Percentiles rank a stretch among this genome's conserved stretches.
Evolutionary conservation across 306 rosid genomes (phyloP).

Genomic region (Biancaea sappan): DNA sequence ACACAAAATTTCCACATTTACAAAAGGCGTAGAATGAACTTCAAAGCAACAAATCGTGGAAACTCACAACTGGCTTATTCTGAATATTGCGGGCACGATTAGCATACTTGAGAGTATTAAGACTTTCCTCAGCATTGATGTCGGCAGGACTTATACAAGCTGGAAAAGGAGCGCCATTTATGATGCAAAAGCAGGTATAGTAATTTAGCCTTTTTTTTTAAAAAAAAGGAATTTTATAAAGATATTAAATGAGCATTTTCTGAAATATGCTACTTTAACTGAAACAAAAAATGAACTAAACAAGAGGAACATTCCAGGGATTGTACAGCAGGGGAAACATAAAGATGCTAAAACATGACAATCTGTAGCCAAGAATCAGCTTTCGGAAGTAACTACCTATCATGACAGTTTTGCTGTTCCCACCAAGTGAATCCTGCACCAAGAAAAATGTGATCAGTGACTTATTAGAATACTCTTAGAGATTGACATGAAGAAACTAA

Average conservation of each 20-base stretch:
- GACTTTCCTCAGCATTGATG: constrained; percentile 80
- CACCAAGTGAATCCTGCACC: constrained; percentile 90
- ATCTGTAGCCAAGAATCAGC: constrained; percentile 22
- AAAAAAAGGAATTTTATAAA: constrained; percentile 24
- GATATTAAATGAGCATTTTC: not conserved
- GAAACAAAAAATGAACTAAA: constrained; percentile 31
- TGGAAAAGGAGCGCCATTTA: constrained; percentile 42
- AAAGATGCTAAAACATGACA: constrained; percentile 9
- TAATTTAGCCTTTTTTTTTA: constrained; percentile 21
- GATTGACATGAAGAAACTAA: constrained; percentile 29
- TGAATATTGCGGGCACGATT: constrained; percentile 94
- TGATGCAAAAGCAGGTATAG: constrained; percentile 35
- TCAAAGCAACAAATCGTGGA: constrained; percentile 21
- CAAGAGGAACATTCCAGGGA: constrained; percentile 21
- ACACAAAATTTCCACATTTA: constrained; percentile 12
- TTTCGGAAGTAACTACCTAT: constrained; percentile 63
- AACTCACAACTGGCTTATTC: constrained; percentile 84
- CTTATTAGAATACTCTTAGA: constrained; percentile 35
- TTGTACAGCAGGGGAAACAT: constrained; percentile 21
- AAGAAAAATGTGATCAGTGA: constrained; percentile 12
- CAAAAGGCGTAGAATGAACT: constrained; percentile 17
- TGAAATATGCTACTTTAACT: constrained; percentile 21
- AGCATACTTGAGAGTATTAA: constrained; percentile 84
- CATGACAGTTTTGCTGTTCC: constrained; percentile 91
- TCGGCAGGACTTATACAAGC: constrained; percentile 92